Percentiles rank a stretch among this genome's conserved stretches.
These are phyloP conservation scores for Suillus variegatus DNA, from an alignment of 768 basidiomycete species.

Conservation along the genomic window DNA sequence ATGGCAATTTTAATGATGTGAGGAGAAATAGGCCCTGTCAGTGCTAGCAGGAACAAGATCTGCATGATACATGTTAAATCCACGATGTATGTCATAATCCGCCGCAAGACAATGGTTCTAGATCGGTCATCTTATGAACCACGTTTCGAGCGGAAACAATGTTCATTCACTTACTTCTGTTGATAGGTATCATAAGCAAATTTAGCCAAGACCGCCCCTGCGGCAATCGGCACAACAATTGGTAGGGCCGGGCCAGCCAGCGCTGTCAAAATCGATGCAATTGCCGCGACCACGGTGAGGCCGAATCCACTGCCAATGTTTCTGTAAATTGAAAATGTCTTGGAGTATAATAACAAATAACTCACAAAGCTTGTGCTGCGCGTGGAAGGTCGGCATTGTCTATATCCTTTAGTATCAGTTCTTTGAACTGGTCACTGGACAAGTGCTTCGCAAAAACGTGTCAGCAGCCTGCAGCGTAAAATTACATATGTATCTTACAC, in stretches of 20 bases:
- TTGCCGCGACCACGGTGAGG: conserved; percentile 2
- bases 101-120: conserved; percentile 8
- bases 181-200: conserved; percentile 11
- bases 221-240: conserved; percentile 4
- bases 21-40: conserved; percentile 7
- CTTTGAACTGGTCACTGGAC: conserved; percentile 8
- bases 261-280: neutral
- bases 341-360: neutral
- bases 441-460: conserved; percentile 5
- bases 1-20: conserved; percentile 8
- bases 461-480: neutral
- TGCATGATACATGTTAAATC: conserved; percentile 29
- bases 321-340: neutral
- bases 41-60: conserved; percentile 17
- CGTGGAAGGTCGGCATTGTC: conserved; percentile 5
- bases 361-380: neutral
- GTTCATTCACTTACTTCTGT: conserved; percentile 5
- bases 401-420: conserved; percentile 7
- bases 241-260: neutral
- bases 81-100: conserved; percentile 27
- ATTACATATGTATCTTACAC: conserved; percentile 1
- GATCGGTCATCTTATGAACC: neutral
- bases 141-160: neutral
- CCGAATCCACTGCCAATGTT: conserved; percentile 2
- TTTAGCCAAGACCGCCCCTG: neutral